phyloP scores from a whole-genome alignment of 192 early-diverging fungal species.

The Entomortierella lignicola region DNA sequence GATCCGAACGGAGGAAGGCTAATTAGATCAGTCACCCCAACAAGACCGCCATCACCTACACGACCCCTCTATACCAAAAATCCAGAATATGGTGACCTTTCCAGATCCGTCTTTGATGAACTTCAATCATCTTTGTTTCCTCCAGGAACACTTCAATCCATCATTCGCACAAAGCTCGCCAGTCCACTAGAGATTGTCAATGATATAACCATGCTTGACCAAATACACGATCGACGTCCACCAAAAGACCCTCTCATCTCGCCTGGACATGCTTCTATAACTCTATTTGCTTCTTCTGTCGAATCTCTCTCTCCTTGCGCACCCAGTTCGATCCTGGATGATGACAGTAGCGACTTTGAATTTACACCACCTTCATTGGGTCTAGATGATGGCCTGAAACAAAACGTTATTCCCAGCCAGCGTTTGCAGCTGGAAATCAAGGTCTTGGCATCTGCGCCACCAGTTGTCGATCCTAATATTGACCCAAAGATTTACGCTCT shows the following conservation, averaged over 20 bases:
- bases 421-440: slow-evolving; percentile 40
- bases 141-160: slow-evolving; percentile 45
- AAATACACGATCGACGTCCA: slow-evolving; percentile 21
- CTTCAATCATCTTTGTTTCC: slow-evolving; percentile 51
- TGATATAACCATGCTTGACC: slow-evolving; percentile 36
- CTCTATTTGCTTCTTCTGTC: slow-evolving; percentile 1
- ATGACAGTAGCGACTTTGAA: slow-evolving; percentile 24
- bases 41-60: slow-evolving; percentile 8
- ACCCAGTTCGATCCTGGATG: slow-evolving; percentile 30
- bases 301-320: slow-evolving; percentile 1
- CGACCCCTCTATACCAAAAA: slow-evolving; percentile 9
- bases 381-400: slow-evolving; percentile 44
- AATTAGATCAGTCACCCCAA: slow-evolving; percentile 2
- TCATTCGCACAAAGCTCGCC: slow-evolving; percentile 24
- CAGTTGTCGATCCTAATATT: slow-evolving; percentile 46
- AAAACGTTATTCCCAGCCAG: slow-evolving; percentile 36
- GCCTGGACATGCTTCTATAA: slow-evolving; percentile 12
- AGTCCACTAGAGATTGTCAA: slow-evolving; percentile 49
- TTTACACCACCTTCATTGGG: slow-evolving; percentile 29
- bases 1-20: slow-evolving; percentile 5
- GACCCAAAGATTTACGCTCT: slow-evolving; percentile 47
- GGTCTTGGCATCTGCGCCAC: slow-evolving; percentile 44
- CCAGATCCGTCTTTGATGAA: slow-evolving; percentile 40
- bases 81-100: slow-evolving; percentile 21
- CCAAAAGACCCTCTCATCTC: slow-evolving; percentile 33